Conservation (phyloP, 495 filamentous ascomycete genomes). For the Cercophora samala region DNA sequence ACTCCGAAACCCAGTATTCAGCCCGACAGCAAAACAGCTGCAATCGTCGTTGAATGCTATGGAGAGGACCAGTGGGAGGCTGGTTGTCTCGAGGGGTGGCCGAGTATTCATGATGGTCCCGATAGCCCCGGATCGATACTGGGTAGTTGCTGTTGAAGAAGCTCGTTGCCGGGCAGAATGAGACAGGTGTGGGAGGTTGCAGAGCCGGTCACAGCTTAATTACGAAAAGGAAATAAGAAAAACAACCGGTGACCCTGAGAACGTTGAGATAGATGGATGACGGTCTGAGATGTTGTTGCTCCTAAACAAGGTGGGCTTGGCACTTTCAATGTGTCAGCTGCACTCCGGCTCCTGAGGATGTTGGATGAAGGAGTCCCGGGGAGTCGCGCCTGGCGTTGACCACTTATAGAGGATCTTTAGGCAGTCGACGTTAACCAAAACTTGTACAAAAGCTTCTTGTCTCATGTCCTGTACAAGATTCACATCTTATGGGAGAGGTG, state of each 20-base stretch:
- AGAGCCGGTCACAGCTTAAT: background rate
- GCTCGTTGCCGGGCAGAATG: background rate
- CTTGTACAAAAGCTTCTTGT: background rate
- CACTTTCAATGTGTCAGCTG: background rate
- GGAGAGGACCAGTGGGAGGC: slow-evolving; percentile 72
- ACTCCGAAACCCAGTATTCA: slow-evolving; percentile 87
- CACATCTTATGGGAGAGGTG: background rate
- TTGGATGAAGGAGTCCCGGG: background rate
- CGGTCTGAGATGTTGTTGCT: background rate
- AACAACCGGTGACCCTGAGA: background rate
- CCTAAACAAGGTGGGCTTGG: background rate
- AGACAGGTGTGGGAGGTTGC: slow-evolving; percentile 3
- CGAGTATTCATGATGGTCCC: slow-evolving; percentile 77
- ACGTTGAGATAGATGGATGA: background rate
- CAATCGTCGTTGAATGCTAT: slow-evolving; percentile 83
- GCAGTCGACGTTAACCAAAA: background rate
- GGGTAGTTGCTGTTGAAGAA: background rate
- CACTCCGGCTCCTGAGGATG: background rate
- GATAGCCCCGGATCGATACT: background rate
- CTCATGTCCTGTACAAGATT: background rate
- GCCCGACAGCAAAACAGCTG: slow-evolving; percentile 83
- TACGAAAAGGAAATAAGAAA: background rate
- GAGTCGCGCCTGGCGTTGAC: background rate
- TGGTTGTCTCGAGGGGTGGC: slow-evolving; percentile 74
- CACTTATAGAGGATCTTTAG: background rate